Evolutionary conservation across 768 basidiomycete genomes (phyloP).

Genomic region (Sarcodon aspratus): DNA sequence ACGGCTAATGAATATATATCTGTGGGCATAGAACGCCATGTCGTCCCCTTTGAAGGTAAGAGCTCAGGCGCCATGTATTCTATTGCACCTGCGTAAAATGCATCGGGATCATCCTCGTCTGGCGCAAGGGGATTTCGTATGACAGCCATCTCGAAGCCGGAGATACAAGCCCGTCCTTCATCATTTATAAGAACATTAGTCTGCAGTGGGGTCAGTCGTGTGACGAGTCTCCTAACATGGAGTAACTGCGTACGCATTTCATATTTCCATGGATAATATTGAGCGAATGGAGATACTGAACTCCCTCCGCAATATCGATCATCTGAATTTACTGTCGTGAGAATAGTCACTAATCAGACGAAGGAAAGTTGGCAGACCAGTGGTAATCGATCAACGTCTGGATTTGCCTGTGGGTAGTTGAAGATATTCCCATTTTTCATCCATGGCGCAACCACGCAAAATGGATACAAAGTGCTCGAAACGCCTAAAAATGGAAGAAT

Average conservation of each 20-base stretch:
- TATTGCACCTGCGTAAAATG: conserved; percentile 2
- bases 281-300: conserved; percentile 2
- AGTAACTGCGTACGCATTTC: background rate
- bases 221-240: too few species aligned
- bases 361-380: background rate
- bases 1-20: too few species aligned
- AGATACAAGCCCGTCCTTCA: conserved; percentile 7
- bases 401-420: conserved; percentile 1
- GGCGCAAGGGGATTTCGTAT: conserved; percentile 4
- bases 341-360: background rate
- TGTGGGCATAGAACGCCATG: too few species aligned
- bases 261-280: conserved; percentile 4
- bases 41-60: background rate
- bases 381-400: background rate
- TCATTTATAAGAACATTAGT: conserved; percentile 13
- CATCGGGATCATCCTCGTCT: background rate
- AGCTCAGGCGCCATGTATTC: conserved; percentile 13
- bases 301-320: conserved; percentile 1
- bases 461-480: conserved; percentile 1
- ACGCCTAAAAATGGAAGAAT: conserved; percentile 8
- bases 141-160: conserved; percentile 12
- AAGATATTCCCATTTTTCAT: conserved; percentile 5
- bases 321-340: background rate
- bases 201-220: background rate
- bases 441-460: conserved; percentile 8